Conservation (phyloP, 2,329 filamentous ascomycete genomes). For the Penicillium expansum region DNA sequence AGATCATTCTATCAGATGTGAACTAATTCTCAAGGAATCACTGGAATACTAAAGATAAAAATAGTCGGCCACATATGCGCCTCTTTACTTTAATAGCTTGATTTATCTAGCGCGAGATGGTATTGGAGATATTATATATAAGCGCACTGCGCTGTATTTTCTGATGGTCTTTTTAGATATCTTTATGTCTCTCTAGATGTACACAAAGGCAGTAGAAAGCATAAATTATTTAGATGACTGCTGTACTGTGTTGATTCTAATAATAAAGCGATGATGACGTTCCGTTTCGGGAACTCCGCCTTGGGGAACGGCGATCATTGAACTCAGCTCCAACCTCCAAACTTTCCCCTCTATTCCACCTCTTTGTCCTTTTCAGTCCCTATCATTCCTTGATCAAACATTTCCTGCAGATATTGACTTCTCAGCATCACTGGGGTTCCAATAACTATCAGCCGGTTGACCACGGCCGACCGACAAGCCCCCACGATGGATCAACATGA, state of each 20-base stretch:
- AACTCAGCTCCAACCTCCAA: slow-evolving; percentile 19
- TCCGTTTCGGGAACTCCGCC: slow-evolving; percentile 25
- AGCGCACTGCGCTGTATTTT: too few species aligned
- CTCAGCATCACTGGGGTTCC: slow-evolving; percentile 6
- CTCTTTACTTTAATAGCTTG: too few species aligned
- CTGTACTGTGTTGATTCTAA: not conserved
- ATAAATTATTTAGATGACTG: too few species aligned
- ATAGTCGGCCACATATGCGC: too few species aligned
- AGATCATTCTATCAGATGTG: not conserved
- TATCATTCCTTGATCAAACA: not conserved
- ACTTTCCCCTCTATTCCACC: slow-evolving; percentile 14
- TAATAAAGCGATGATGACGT: slow-evolving; percentile 22
- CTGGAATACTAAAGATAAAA: not conserved
- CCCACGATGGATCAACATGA: slow-evolving; percentile 53
- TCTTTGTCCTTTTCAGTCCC: not conserved
- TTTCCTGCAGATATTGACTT: not conserved
- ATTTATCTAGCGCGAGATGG: too few species aligned
- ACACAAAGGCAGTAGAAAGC: too few species aligned
- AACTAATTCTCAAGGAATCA: not conserved
- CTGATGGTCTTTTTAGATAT: too few species aligned
- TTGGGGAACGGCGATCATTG: slow-evolving; percentile 25
- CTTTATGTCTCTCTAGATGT: too few species aligned
- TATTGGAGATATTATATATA: too few species aligned
- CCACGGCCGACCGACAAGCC: slow-evolving; percentile 16
- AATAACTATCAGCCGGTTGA: slow-evolving; percentile 16